Evolutionary conservation across 768 basidiomycete species (phyloP).

Genomic region (Agaricus sinodeliciosus): DNA sequence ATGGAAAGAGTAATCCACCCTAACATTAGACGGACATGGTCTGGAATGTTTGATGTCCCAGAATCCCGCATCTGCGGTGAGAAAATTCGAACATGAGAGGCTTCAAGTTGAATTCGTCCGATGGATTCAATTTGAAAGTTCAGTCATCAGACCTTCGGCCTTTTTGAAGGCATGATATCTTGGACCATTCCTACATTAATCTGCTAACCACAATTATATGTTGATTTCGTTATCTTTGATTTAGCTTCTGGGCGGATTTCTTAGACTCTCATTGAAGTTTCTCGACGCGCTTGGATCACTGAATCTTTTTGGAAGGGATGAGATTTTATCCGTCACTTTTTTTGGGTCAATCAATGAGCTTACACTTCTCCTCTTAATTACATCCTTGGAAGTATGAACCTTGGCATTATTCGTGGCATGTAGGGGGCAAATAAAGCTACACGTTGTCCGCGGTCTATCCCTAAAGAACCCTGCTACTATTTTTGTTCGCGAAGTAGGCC

Average conservation of each 20-base stretch:
- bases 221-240: not conserved
- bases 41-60: not conserved
- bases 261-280: not conserved
- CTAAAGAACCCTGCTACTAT: slow-evolving; percentile 3
- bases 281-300: not conserved
- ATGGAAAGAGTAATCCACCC: not conserved
- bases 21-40: not conserved
- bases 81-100: not conserved
- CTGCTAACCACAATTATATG: not conserved
- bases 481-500: slow-evolving; percentile 1
- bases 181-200: not conserved
- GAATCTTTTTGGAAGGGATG: slow-evolving; percentile 5
- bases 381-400: slow-evolving; percentile 12
- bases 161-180: not conserved
- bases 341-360: slow-evolving; percentile 7
- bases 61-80: not conserved
- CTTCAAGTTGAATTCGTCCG: not conserved
- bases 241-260: not conserved
- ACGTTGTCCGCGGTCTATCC: slow-evolving; percentile 18
- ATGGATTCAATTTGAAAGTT: not conserved
- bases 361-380: slow-evolving; percentile 9
- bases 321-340: not conserved
- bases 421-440: slow-evolving; percentile 14
- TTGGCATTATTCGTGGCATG: slow-evolving; percentile 9
- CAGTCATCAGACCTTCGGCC: not conserved